phyloP scores from a whole-genome alignment of 2,329 filamentous ascomycete genomes.

The Hypocreales sp. region DNA sequence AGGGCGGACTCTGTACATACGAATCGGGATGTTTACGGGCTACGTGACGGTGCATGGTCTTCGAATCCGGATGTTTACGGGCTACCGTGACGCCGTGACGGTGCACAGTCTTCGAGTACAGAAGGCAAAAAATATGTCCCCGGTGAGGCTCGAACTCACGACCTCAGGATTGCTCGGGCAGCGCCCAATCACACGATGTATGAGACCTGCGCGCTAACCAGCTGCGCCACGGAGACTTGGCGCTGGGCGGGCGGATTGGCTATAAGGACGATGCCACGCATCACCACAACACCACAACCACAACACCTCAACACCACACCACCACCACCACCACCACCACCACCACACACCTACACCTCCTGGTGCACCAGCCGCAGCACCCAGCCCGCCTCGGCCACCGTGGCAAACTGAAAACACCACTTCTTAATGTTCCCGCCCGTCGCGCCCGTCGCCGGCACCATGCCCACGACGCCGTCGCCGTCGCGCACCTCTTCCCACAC shows the following conservation, averaged over 20 bases:
- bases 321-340: too few relatives aligned
- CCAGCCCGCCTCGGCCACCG: conserved; percentile 35
- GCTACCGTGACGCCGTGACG: too few relatives aligned
- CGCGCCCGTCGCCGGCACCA: conserved; percentile 33
- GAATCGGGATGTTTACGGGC: too few relatives aligned
- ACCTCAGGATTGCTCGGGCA: conserved; percentile 20
- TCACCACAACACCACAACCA: too few relatives aligned
- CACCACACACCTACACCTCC: too few relatives aligned
- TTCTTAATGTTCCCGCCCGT: conserved; percentile 41
- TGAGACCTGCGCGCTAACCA: conserved; percentile 19
- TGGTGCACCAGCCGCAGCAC: conserved; percentile 41
- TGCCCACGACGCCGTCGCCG: conserved; percentile 38
- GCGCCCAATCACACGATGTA: conserved; percentile 10
- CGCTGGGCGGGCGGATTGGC: too few relatives aligned
- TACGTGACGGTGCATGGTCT: too few relatives aligned
- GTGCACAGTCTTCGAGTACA: too few relatives aligned
- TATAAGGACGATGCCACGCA: too few relatives aligned
- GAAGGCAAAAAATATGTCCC: conserved; percentile 18
- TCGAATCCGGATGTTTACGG: too few relatives aligned
- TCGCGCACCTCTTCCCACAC: conserved; percentile 69
- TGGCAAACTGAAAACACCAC: conserved; percentile 48
- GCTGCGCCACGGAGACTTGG: conserved; percentile 20
- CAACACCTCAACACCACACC: too few relatives aligned
- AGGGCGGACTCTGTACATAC: too few relatives aligned
- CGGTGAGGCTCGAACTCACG: conserved; percentile 31